Evolutionary conservation across 192 early-diverging fungal genomes (phyloP), one percentile per base, ranked within the genome.

Genomic region (Backusella tuberculispora): DNA sequence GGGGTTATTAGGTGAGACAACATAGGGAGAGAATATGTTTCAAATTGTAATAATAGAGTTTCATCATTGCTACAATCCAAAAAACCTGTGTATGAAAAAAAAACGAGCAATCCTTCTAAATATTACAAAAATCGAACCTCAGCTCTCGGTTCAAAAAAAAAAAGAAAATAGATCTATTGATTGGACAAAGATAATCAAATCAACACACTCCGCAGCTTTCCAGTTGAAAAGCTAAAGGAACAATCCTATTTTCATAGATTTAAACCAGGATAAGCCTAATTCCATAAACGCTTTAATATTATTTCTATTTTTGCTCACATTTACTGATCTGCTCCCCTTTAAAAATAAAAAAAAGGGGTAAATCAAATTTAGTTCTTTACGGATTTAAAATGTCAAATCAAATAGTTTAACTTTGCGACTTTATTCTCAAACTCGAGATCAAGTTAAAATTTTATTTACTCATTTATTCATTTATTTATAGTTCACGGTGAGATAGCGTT

Each of bases 71-170:
- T 43, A 60, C 12, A 60, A 60, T 60, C 53, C 13, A 60, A 60
- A 60, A 60, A 60, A 21, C 21, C 4, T 60, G 53, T 60, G 53
- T 60, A 26, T 60, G n/a, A 50, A 50, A 60, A 26, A 53, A 60
- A 60, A 60, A 60, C 53, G 53, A 60, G 53, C 53, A 60, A 5
- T 26, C 3, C n/a, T 53, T 53, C 53, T 60, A 60, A 13, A 60
- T 26, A 60, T 13, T 60, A 60, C 21, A 60, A 19, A 60, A 60
- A 60, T 60, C 53, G 26, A 60, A 60, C 53, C 53, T 60, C 53
- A 60, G 53, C 21, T 26, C 24, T 60, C 26, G 53, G 10, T 60
- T 60, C 12, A 26, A 26, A 24, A 56, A 50, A 50, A n/a, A 50
- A 50, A 50, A 7, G n/a, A 50, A 6, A 12, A 60, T 24, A 60